phyloP scores from a whole-genome alignment of 2,329 filamentous ascomycete species.

The Chaetomium strumarium region DNA sequence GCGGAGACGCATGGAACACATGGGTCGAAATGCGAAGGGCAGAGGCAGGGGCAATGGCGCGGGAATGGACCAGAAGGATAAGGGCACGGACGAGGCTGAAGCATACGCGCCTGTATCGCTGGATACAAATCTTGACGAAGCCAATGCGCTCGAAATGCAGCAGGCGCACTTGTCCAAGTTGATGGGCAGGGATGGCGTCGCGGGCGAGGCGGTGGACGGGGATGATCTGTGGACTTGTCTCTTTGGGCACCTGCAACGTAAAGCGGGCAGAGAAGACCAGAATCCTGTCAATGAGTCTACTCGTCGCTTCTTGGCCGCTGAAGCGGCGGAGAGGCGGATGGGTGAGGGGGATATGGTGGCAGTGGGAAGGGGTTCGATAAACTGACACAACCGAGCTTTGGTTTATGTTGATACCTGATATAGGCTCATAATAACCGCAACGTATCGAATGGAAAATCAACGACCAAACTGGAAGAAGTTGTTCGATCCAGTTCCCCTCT shows the following conservation, averaged over 20 bases:
- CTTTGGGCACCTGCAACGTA: constrained; percentile 52
- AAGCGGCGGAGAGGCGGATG: constrained; percentile 38
- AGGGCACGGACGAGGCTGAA: too few relatives aligned
- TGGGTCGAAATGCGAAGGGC: constrained; percentile 43
- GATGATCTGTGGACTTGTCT: constrained; percentile 84
- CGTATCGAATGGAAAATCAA: too few relatives aligned
- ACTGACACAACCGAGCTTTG: not conserved
- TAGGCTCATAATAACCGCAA: too few relatives aligned
- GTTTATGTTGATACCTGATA: too few relatives aligned
- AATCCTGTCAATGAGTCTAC: constrained; percentile 31
- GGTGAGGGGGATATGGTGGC: not conserved
- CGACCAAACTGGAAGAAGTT: too few relatives aligned
- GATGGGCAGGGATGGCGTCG: constrained; percentile 61
- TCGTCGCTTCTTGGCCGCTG: constrained; percentile 39
- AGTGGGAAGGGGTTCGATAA: not conserved
- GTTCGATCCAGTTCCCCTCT: too few relatives aligned
- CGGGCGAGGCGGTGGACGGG: constrained; percentile 73
- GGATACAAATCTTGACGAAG: constrained; percentile 65
- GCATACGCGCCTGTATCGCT: constrained; percentile 40
- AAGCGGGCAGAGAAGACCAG: constrained; percentile 24
- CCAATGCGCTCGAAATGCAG: constrained; percentile 79
- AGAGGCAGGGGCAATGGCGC: constrained; percentile 23
- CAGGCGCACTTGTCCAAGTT: constrained; percentile 63
- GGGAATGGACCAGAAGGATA: not conserved
- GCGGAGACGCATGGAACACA: constrained; percentile 69